These are phyloP conservation scores for Lumnitzera racemosa DNA, from an alignment of 345 rosid species.

Conservation along the genomic window DNA sequence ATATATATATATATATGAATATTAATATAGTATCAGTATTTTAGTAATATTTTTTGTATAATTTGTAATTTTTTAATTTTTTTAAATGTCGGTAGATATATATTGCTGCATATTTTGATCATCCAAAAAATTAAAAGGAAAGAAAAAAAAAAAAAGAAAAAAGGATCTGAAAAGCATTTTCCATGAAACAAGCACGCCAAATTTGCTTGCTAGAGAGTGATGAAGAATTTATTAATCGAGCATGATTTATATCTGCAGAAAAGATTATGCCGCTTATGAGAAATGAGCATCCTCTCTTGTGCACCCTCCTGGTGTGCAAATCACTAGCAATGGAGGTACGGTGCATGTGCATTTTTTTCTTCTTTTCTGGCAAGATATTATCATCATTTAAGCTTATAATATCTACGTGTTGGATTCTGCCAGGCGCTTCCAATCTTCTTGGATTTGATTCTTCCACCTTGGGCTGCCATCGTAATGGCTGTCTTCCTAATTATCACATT, in stretches of 20 bases:
- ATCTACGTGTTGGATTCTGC: background rate
- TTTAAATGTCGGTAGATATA: no score
- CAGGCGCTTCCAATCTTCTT: constrained; percentile 32
- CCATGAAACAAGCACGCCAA: no score
- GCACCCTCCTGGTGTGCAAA: constrained; percentile 27
- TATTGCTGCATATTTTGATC: no score
- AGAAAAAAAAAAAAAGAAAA: no score
- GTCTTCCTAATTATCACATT: constrained; percentile 21
- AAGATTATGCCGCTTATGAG: constrained; percentile 23
- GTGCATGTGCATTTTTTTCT: background rate
- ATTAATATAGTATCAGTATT: no score
- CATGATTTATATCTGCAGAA: constrained; percentile 6
- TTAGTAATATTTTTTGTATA: no score
- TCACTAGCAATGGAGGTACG: constrained; percentile 25
- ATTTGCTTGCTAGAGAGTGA: no score
- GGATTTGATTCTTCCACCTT: constrained; percentile 21
- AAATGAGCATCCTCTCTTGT: constrained; percentile 24
- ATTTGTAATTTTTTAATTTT: no score
- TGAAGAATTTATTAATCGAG: background rate
- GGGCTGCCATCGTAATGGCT: constrained; percentile 24
- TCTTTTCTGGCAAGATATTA: background rate
- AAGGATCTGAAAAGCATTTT: no score
- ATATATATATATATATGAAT: no score
- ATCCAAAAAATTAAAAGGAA: no score
- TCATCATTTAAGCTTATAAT: background rate